Percentiles rank a stretch among this genome's conserved stretches.
Evolutionary conservation across 2,329 filamentous ascomycete species (phyloP).

Genomic region (Stemphylium lycopersici): DNA sequence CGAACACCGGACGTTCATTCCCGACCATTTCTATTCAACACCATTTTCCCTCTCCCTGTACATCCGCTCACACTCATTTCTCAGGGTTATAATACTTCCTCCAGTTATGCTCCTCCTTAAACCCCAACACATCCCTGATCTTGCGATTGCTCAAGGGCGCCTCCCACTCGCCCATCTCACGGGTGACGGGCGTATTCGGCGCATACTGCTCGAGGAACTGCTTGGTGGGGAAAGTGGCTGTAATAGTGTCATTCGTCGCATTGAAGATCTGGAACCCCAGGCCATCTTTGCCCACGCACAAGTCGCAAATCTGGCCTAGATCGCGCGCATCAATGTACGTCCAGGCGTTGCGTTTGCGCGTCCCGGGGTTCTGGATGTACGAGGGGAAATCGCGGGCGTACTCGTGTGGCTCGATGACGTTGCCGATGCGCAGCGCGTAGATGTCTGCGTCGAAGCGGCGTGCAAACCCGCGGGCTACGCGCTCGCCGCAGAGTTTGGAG

Average conservation of each 20-base stretch:
- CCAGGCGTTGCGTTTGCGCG: slow-evolving; percentile 65
- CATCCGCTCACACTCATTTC: neutral
- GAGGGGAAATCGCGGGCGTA: slow-evolving; percentile 61
- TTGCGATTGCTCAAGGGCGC: slow-evolving; percentile 67
- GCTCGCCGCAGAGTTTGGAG: slow-evolving; percentile 65
- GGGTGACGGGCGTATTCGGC: slow-evolving; percentile 59
- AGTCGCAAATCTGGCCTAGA: slow-evolving; percentile 65
- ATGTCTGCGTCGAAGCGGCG: slow-evolving; percentile 63
- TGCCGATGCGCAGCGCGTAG: slow-evolving; percentile 66
- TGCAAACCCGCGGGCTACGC: slow-evolving; percentile 63
- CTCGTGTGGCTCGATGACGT: slow-evolving; percentile 67
- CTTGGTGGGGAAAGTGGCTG: slow-evolving; percentile 58
- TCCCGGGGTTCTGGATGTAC: slow-evolving; percentile 58
- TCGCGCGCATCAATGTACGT: slow-evolving; percentile 68
- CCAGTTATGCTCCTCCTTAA: slow-evolving; percentile 65
- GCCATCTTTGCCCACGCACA: slow-evolving; percentile 59
- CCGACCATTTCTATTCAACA: too few relatives aligned
- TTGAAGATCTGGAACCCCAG: slow-evolving; percentile 70
- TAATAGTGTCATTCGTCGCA: slow-evolving; percentile 67
- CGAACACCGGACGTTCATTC: too few relatives aligned
- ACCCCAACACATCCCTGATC: slow-evolving; percentile 64
- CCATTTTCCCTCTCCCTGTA: neutral
- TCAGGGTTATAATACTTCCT: slow-evolving; percentile 54
- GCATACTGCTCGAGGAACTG: slow-evolving; percentile 59
- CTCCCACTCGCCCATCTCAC: slow-evolving; percentile 64